Evolutionary conservation across 305 asterid genomes (phyloP).

Genomic region (Lippia alba): DNA sequence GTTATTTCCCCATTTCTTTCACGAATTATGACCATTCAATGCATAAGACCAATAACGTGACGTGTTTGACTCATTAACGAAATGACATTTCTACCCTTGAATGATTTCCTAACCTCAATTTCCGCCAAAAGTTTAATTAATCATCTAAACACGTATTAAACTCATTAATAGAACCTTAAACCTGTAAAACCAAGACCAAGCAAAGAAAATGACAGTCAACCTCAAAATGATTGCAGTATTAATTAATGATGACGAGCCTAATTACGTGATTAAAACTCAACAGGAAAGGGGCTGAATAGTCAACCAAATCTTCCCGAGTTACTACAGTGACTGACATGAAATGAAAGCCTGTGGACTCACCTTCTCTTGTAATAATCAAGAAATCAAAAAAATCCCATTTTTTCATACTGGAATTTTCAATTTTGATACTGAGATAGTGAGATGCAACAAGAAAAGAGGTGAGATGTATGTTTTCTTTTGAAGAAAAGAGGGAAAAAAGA

Average conservation of each 20-base stretch:
- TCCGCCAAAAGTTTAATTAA: too few relatives aligned
- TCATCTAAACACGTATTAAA: background rate
- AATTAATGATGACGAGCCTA: background rate
- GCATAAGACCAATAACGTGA: background rate
- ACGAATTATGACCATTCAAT: background rate
- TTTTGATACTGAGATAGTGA: background rate
- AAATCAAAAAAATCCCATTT: background rate
- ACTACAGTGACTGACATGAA: background rate
- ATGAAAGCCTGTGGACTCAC: background rate
- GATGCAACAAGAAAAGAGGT: background rate
- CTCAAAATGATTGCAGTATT: background rate
- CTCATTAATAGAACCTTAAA: background rate
- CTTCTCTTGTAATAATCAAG: background rate
- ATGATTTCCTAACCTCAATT: too few relatives aligned
- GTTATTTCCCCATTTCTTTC: background rate
- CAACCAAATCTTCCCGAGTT: background rate
- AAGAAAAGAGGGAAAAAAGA: background rate
- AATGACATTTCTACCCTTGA: too few relatives aligned
- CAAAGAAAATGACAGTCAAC: background rate
- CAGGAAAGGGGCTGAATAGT: background rate
- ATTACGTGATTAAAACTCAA: background rate
- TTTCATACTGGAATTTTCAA: slow-evolving; percentile 13
- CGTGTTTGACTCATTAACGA: background rate
- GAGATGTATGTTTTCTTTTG: background rate
- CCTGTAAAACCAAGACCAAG: background rate